Base-by-base conservation (phyloP, 2,329 filamentous ascomycete genomes). In the Colletotrichum magnum region DNA sequence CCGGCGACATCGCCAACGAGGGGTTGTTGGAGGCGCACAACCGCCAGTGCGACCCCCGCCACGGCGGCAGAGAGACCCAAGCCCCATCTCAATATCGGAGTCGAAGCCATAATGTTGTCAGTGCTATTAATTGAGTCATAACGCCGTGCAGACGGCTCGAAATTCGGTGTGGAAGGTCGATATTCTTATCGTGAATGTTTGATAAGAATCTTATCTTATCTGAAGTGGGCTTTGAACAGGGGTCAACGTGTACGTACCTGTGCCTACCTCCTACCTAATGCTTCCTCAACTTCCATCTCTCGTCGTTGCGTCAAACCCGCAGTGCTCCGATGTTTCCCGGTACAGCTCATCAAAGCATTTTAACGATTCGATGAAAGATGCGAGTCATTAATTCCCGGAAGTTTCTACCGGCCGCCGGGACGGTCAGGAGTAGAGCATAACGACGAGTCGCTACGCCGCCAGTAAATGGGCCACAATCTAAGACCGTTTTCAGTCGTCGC, bases 31-130 rank as follows among this genome's bases (percentile, higher is more conserved):
- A 62, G 43, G 52, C 53, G 65, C 54, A 71, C 76, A 12, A 80
- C 70, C 10, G 79, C 79, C 32, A 81, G 68, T 45, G 77, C 78
- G 43, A 79, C 73, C 50, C 77, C 74, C 4, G 69, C 71, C 12
- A 68, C 68, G 26, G 74, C 69, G 64, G 76, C 67, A 54, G 77
- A 77, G 62, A 80, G 73, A 68, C 76, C 71, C 28, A 77, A 57
- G n/a, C 67, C 67, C 67, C 67, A 69, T 43, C 62, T 66, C 36
- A 67, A n/a, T 5, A 66, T 47, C 16, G 62, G 18, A 57, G 43
- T 67, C 24, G 62, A 58, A 24, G 56, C 58, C 67, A 69, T 69
- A 18, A 56, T 61, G 45, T 36, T 52, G 50, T 16, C 26, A 21
- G 39, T n/a, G 50, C 16, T 28, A 45, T 52, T 6, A 28, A 6